A percentile compares a stretch with the other conserved stretches of the same genome.
Evolutionary conservation across 2,329 filamentous ascomycete genomes (phyloP).

Genomic region (Aspergillus chevalieri): DNA sequence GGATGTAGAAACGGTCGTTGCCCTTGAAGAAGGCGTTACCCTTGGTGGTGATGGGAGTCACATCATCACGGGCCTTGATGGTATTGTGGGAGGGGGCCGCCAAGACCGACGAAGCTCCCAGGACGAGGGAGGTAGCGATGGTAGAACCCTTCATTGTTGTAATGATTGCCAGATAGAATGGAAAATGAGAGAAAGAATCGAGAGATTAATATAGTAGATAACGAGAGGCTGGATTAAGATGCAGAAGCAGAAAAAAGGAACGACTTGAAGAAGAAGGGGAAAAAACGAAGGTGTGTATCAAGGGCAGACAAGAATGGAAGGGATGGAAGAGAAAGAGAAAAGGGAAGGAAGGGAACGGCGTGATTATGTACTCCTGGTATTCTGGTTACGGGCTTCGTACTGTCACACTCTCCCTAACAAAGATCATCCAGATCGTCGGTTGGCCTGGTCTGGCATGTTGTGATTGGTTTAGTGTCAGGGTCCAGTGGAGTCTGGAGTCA

Average conservation of each 20-base stretch:
- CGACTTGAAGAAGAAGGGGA: conserved; percentile 3
- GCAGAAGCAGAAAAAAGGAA: conserved; percentile 15
- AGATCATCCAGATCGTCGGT: not conserved
- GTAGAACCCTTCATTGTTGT: conserved; percentile 50
- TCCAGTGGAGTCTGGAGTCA: too few relatives aligned
- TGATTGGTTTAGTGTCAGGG: too few relatives aligned
- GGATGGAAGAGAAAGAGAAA: conserved; percentile 2
- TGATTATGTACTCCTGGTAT: too few relatives aligned
- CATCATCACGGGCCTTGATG: conserved; percentile 36
- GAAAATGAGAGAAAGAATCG: conserved; percentile 2
- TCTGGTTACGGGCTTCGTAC: too few relatives aligned
- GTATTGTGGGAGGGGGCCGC: conserved; percentile 34
- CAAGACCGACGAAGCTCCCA: conserved; percentile 42
- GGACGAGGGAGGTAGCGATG: conserved; percentile 41
- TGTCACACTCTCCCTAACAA: too few relatives aligned
- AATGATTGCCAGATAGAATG: conserved; percentile 2
- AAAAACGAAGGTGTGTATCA: conserved; percentile 1
- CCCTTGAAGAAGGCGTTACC: conserved; percentile 63
- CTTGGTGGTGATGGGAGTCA: conserved; percentile 56
- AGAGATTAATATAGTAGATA: conserved; percentile 13
- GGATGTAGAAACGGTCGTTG: conserved; percentile 50
- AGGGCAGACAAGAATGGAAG: not conserved
- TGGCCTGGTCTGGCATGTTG: too few relatives aligned
- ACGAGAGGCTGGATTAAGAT: conserved; percentile 19
- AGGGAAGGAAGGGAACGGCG: not conserved